These are phyloP conservation scores for Trametes polyzona DNA, from an alignment of 1,284 basidiomycete species.

Conservation along the genomic window DNA sequence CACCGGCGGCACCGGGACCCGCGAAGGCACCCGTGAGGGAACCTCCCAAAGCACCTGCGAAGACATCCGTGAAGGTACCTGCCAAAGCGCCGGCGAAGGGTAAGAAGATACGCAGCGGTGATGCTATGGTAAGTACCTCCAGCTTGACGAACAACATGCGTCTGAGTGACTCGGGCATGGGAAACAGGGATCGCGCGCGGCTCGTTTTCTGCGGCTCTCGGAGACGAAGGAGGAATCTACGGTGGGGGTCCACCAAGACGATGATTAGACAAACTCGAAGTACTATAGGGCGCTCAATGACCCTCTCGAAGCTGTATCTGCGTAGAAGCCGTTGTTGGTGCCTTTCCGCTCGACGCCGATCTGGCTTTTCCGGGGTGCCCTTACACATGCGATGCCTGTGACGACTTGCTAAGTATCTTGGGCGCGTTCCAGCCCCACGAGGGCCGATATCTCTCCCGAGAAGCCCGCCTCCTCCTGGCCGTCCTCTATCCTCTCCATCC, in stretches of 20 bases:
- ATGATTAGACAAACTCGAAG: too few species aligned
- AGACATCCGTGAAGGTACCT: too few species aligned
- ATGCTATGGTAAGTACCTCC: conserved; percentile 9
- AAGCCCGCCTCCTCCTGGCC: too few species aligned
- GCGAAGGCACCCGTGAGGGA: too few species aligned
- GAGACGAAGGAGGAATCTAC: conserved; percentile 2
- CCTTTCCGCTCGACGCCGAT: not conserved
- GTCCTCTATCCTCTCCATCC: too few species aligned
- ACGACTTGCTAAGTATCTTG: too few species aligned
- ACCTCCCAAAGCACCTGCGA: too few species aligned
- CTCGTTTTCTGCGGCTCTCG: conserved; percentile 19
- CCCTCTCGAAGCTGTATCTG: not conserved
- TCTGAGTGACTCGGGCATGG: not conserved
- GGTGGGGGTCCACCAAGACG: not conserved
- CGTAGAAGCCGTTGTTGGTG: conserved; percentile 11
- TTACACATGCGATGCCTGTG: not conserved
- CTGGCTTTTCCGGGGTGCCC: not conserved
- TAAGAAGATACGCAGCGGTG: not conserved
- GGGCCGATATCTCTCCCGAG: too few species aligned
- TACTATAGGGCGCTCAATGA: too few species aligned
- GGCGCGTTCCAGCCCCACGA: too few species aligned
- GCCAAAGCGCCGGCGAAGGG: not conserved
- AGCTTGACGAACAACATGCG: too few species aligned
- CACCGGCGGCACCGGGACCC: too few species aligned
- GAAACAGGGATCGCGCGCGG: conserved; percentile 26